Evolutionary conservation across 139 green algal genomes (phyloP), one percentile per base, ranked within the genome.

Genomic region (Limnomonas spitsbergensis): DNA sequence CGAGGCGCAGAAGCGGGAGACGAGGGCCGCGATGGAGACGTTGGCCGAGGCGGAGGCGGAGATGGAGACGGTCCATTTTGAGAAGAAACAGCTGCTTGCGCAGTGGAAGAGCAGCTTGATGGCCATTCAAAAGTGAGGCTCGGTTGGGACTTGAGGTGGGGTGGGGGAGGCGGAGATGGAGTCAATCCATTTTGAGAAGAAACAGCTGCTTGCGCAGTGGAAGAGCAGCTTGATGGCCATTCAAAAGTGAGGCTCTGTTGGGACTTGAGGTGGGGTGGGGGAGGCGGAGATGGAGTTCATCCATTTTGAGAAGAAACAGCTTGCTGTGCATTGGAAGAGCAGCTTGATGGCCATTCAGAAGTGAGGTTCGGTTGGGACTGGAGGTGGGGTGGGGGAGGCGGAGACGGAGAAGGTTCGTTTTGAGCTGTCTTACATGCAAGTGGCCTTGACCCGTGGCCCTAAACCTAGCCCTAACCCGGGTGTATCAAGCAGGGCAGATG

Each of bases 301-400:
- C 40, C 85, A 94, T 53, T 95, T 93, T 83, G 93, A 97, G 87
- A 97, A 97, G 88, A 92, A 94, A 82, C 88, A 93, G 89, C 90
- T 97, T 73, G 76, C 92, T 53, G 81, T 88, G 66, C 90, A 95
- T 75, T 97, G 94, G 94, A 90, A 90, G 71, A 86, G 78, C 76
- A 89, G 81, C 78, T 85, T 97, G 75, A 69, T 91, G 29, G 88
- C 83, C 3, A 92, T 97, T 32, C 80, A 89, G 54, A 84, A 86
- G 86, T 87, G 67, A 77, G 77, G 35, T 9, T 4, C 2, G 32
- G 52, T 70, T 6, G 52, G 52, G 32, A n/a, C n/a, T n/a, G n/a
- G 69, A 27, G 4, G n/a, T n/a, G n/a, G n/a, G n/a, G 87, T 92
- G 74, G 83, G 85, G 56, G 85, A 89, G 83, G 53, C 70, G 0